Evolutionary conservation across 768 basidiomycete genomes (phyloP).

Genomic region (Amanita molliuscula): DNA sequence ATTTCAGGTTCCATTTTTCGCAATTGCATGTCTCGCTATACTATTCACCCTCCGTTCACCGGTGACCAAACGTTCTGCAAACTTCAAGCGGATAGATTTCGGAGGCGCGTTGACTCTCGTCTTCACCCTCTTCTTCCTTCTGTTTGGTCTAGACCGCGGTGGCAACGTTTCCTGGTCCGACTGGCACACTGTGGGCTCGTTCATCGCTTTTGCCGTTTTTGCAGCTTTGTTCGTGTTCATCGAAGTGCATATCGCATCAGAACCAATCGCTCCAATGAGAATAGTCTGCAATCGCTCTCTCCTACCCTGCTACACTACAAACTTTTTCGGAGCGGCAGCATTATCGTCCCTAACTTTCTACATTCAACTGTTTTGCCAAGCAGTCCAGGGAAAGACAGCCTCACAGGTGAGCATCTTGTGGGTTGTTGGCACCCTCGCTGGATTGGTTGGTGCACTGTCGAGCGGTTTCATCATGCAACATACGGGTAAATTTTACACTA

Average conservation of each 20-base stretch:
- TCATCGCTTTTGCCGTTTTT: conserved; percentile 23
- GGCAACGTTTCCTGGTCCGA: conserved; percentile 40
- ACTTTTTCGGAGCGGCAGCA: conserved; percentile 43
- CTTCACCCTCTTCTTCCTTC: conserved; percentile 40
- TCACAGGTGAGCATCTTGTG: conserved; percentile 42
- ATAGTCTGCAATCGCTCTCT: conserved; percentile 41
- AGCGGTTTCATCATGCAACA: conserved; percentile 48
- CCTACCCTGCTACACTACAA: conserved; percentile 43
- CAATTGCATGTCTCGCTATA: conserved; percentile 46
- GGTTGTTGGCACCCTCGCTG: conserved; percentile 34
- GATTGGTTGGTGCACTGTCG: conserved; percentile 36
- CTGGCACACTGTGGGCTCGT: conserved; percentile 22
- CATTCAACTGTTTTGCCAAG: conserved; percentile 48
- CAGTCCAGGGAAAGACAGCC: conserved; percentile 37
- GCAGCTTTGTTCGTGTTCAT: conserved; percentile 30
- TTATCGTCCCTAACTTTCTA: conserved; percentile 39
- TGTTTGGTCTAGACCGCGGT: conserved; percentile 47
- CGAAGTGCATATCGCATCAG: conserved; percentile 38
- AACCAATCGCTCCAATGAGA: conserved; percentile 48
- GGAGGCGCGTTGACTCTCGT: conserved; percentile 46
- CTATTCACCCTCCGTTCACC: conserved; percentile 46
- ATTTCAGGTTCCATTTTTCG: conserved; percentile 45
- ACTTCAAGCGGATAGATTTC: conserved; percentile 56
- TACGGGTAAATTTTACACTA: conserved; percentile 44
- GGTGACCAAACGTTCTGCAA: conserved; percentile 24